Conservation (phyloP, 768 basidiomycete species). For the Suillus clintonianus region DNA sequence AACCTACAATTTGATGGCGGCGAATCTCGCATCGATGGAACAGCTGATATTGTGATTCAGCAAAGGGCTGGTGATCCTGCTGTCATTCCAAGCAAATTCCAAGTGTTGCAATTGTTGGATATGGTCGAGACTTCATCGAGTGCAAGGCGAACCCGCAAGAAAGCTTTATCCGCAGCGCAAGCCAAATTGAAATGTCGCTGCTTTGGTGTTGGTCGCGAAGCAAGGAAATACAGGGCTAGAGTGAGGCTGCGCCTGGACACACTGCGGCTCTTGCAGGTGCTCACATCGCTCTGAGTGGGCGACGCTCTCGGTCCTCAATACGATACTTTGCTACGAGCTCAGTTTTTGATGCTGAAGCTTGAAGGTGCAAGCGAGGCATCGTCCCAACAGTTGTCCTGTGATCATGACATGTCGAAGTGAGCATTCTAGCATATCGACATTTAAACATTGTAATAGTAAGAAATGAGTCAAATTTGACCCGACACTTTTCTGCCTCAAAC, state of each 20-base stretch:
- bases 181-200: no score
- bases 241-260: neutral
- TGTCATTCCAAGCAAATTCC: neutral
- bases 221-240: neutral
- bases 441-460: neutral
- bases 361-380: neutral
- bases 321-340: neutral
- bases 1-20: neutral
- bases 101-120: neutral
- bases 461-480: no score
- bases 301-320: neutral
- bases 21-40: neutral
- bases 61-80: neutral
- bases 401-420: neutral
- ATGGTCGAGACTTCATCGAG: neutral
- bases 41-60: neutral
- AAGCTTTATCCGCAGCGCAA: no score
- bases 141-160: no score
- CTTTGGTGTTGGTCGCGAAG: neutral
- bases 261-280: neutral
- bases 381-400: neutral
- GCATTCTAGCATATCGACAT: neutral
- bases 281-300: no score
- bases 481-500: neutral
- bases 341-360: neutral